A percentile compares a stretch with the other conserved stretches of the same genome.
phyloP scores from a whole-genome alignment of 2,329 filamentous ascomycete species.

The Didymella pinodella region DNA sequence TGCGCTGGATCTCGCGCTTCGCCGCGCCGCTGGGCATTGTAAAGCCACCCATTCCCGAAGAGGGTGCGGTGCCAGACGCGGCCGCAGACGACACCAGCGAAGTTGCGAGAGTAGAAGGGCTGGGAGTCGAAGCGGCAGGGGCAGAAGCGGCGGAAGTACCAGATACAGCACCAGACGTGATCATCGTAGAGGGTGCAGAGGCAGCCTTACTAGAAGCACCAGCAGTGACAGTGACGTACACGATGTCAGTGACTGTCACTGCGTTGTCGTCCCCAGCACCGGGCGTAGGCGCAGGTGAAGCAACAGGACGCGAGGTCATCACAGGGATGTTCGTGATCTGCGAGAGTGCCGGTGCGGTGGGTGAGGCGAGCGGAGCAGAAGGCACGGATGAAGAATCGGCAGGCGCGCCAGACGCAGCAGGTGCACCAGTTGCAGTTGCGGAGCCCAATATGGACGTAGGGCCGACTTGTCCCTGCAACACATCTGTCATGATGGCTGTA shows the following conservation, averaged over 20 bases:
- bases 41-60: constrained; percentile 12
- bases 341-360: constrained; percentile 17
- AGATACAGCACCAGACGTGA: neutral
- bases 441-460: constrained; percentile 30
- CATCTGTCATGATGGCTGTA: constrained; percentile 49
- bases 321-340: constrained; percentile 29
- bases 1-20: constrained; percentile 16
- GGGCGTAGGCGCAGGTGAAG: constrained; percentile 18
- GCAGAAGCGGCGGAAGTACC: neutral
- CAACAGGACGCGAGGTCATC: constrained; percentile 26
- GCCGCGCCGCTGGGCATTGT: constrained; percentile 8
- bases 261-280: constrained; percentile 10
- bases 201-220: constrained; percentile 3
- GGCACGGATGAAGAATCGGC: constrained; percentile 11
- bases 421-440: constrained; percentile 19
- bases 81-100: neutral
- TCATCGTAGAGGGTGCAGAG: neutral
- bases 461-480: constrained; percentile 40
- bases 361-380: neutral
- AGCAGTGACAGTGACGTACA: constrained; percentile 39
- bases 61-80: neutral
- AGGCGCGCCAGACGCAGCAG: constrained; percentile 11
- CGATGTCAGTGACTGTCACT: constrained; percentile 39
- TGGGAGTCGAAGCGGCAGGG: neutral
- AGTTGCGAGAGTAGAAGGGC: neutral